phyloP scores from a whole-genome alignment of 2,329 filamentous ascomycete genomes.

The Metarhizium brunneum region DNA sequence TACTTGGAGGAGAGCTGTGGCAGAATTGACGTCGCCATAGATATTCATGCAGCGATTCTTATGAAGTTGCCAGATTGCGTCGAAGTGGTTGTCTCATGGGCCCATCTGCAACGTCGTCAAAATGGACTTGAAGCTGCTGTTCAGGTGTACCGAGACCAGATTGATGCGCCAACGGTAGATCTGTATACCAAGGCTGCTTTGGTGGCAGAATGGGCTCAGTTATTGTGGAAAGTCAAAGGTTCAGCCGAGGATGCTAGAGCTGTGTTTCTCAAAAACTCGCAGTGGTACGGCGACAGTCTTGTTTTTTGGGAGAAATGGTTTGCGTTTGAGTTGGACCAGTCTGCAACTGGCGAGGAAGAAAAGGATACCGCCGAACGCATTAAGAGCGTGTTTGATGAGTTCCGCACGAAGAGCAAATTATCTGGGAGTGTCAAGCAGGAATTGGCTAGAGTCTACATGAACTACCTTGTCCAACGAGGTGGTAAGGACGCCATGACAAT shows the following conservation, averaged over 20 bases:
- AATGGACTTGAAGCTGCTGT: conserved; percentile 77
- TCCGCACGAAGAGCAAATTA: conserved; percentile 65
- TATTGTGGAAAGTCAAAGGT: conserved; percentile 83
- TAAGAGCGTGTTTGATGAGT: conserved; percentile 68
- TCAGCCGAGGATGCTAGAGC: conserved; percentile 71
- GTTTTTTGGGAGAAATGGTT: conserved; percentile 89
- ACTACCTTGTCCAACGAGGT: conserved; percentile 74
- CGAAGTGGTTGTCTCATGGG: conserved; percentile 80
- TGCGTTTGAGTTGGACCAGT: conserved; percentile 79
- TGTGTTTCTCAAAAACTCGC: conserved; percentile 72
- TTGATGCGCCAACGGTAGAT: conserved; percentile 63
- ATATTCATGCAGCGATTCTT: conserved; percentile 77
- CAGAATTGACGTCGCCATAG: conserved; percentile 67
- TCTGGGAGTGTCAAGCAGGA: conserved; percentile 60
- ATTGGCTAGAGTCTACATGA: conserved; percentile 68
- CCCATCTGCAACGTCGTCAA: conserved; percentile 77
- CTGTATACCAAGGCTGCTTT: conserved; percentile 77
- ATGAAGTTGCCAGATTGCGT: conserved; percentile 69
- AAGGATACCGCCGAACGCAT: conserved; percentile 61
- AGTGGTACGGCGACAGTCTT: conserved; percentile 76
- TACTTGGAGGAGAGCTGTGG: conserved; percentile 86
- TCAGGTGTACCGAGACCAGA: conserved; percentile 69
- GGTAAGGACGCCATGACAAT: conserved; percentile 77
- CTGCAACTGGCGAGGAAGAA: conserved; percentile 57
- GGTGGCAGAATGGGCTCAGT: conserved; percentile 77